Evolutionary conservation across 331 rosid genomes (phyloP), one percentile per base, ranked within the genome.

Genomic region (Saraca asoca): DNA sequence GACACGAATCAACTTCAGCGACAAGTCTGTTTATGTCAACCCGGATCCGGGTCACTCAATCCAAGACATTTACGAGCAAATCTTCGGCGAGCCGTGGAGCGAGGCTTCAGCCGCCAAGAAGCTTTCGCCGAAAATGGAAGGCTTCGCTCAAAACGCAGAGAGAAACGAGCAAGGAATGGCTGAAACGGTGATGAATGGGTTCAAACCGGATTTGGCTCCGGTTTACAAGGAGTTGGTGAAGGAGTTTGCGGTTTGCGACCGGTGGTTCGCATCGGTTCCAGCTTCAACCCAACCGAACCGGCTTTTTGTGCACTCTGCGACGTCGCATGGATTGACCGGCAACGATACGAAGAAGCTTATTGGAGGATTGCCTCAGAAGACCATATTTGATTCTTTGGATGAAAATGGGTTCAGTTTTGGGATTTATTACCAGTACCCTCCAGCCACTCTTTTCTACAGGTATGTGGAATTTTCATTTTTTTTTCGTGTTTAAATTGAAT

Each of bases 261-360:
- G 83, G 56, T 91, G 97, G 97, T 91, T 91, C 14, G 91, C 95
- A 18, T 75, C 97, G 8, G 39, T 85, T 33, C 97, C 95, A 2
- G 65, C 97, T 0, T 76, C 83, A 33, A 91, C 97, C 16, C 97
- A 91, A 68, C 93, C 97, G 52, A 91, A 88, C 78, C 76, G 97
- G 74, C 78, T 82, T 45, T 91, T 38, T 8, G 85, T 91, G 49
- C 97, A 91, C 53, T 91, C 95, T 1, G 97, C 95, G 10, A 88
- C 97, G 34, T 88, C 95, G 41, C 72, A 84, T 66, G 97, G 95
- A 49, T 33, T 88, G 55, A 51, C 64, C 2, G 61, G 94, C 44
- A 91, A 82, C 15, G 95, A 84, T 37, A 62, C 82, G 0, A 17
- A 64, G 45, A 56, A 58, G 81, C 82, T 91, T 14, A 15, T 91